phyloP scores from a whole-genome alignment of 371 early-diverging fungal genomes.

The Mortierella sp. region DNA sequence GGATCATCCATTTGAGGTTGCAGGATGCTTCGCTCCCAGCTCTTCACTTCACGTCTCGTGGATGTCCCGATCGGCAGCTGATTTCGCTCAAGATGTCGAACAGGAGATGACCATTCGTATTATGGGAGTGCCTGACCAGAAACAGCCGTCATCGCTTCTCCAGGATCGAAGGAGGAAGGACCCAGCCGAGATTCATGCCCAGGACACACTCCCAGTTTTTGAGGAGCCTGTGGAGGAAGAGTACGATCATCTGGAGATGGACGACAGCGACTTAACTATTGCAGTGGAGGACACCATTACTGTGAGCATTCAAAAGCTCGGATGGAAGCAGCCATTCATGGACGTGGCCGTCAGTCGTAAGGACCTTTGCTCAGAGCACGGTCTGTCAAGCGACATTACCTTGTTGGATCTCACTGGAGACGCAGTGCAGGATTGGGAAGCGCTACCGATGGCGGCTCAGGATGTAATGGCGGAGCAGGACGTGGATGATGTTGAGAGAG shows the following conservation, averaged over 20 bases:
- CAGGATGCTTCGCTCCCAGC: constrained; percentile 48
- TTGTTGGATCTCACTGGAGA: constrained; percentile 34
- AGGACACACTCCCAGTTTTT: constrained; percentile 15
- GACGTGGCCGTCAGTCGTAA: constrained; percentile 23
- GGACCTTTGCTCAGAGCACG: constrained; percentile 13
- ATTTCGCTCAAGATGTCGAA: constrained; percentile 38
- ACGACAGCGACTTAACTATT: constrained; percentile 40
- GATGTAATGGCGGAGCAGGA: not conserved
- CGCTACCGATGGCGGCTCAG: not conserved
- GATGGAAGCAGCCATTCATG: constrained; percentile 53
- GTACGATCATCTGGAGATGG: constrained; percentile 43
- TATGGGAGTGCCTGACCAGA: constrained; percentile 36
- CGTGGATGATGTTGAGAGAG: constrained; percentile 17
- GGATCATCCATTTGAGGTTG: constrained; percentile 12
- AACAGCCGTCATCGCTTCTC: constrained; percentile 35
- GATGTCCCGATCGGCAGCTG: constrained; percentile 27
- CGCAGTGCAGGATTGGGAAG: constrained; percentile 46
- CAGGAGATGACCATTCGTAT: constrained; percentile 42
- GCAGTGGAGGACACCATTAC: constrained; percentile 19
- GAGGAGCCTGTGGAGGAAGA: constrained; percentile 26
- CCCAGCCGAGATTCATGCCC: constrained; percentile 42
- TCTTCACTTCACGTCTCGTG: constrained; percentile 51
- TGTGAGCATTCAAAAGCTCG: constrained; percentile 32
- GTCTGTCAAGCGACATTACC: constrained; percentile 16
- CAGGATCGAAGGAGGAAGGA: constrained; percentile 44